These are phyloP conservation scores for Monascus purpureus DNA, from an alignment of 495 filamentous ascomycete genomes.

Conservation along the genomic window DNA sequence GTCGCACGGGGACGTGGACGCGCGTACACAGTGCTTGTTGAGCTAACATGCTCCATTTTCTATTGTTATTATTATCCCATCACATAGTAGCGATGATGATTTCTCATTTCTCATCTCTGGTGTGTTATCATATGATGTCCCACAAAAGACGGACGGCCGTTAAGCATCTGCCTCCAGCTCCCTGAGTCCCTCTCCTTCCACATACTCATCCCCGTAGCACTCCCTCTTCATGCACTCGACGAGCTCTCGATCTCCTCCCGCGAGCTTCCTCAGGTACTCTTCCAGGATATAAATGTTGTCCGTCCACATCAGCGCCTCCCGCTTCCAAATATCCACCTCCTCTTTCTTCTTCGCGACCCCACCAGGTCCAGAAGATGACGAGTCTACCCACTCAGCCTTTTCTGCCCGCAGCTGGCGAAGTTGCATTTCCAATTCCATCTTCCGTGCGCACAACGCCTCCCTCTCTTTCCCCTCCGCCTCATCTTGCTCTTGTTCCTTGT, in stretches of 20 bases:
- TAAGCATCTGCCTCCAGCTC: too few species aligned
- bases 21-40: not conserved
- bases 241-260: conserved; percentile 36
- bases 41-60: too few species aligned
- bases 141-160: too few species aligned
- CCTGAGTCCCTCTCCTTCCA: conserved; percentile 44
- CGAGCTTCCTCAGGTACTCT: conserved; percentile 37
- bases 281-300: conserved; percentile 56
- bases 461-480: conserved; percentile 4
- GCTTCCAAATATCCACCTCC: conserved; percentile 32
- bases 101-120: too few species aligned
- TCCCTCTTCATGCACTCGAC: conserved; percentile 36
- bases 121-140: too few species aligned
- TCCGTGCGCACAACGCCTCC: conserved; percentile 12
- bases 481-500: conserved; percentile 6
- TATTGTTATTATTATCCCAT: too few species aligned
- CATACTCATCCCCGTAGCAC: conserved; percentile 50
- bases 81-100: too few species aligned
- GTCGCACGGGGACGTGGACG: not conserved
- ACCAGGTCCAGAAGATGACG: not conserved
- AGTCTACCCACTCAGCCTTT: conserved; percentile 17
- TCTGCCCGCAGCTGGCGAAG: conserved; percentile 10
- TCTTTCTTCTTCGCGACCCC: conserved; percentile 36
- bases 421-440: conserved; percentile 15
- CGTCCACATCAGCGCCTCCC: conserved; percentile 38